Evolutionary conservation across 352 stramenopile species (phyloP).

Genomic region (Globisporangium echinulatum): DNA sequence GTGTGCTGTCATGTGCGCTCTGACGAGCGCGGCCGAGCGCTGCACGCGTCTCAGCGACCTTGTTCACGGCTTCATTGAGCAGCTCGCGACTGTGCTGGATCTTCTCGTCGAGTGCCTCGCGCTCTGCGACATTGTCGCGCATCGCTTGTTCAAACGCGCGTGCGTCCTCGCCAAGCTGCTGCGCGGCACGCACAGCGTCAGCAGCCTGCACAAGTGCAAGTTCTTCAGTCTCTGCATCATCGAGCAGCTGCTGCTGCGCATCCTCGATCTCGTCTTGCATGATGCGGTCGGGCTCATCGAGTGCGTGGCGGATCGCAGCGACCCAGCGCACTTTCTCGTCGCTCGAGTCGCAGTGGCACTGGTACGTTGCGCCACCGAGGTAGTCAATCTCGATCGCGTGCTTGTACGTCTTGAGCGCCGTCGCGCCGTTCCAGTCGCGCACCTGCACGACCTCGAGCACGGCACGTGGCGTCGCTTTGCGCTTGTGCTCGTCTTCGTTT

Average conservation of each 20-base stretch:
- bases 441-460: slow-evolving; percentile 59
- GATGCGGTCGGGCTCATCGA: slow-evolving; percentile 69
- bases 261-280: slow-evolving; percentile 73
- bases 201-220: slow-evolving; percentile 37
- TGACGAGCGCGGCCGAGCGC: slow-evolving; percentile 28
- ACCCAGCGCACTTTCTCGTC: slow-evolving; percentile 57
- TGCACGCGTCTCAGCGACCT: slow-evolving; percentile 16
- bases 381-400: slow-evolving; percentile 25
- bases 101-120: slow-evolving; percentile 22
- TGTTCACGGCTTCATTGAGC: slow-evolving; percentile 22
- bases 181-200: slow-evolving; percentile 36
- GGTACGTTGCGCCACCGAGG: slow-evolving; percentile 36
- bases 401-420: slow-evolving; percentile 13
- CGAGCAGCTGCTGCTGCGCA: slow-evolving; percentile 40
- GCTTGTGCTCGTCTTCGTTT: slow-evolving; percentile 40
- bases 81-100: slow-evolving; percentile 21
- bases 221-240: slow-evolving; percentile 30
- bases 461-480: slow-evolving; percentile 34
- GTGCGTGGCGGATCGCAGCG: slow-evolving; percentile 43
- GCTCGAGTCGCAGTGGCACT: slow-evolving; percentile 50
- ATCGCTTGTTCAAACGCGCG: slow-evolving; percentile 22
- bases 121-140: slow-evolving; percentile 22
- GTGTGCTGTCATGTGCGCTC: slow-evolving; percentile 26
- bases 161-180: slow-evolving; percentile 22
- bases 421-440: slow-evolving; percentile 23